Percentiles rank a stretch among this genome's conserved stretches.
phyloP scores from a whole-genome alignment of 2,329 filamentous ascomycete species.

The Botrytis pseudocinerea region DNA sequence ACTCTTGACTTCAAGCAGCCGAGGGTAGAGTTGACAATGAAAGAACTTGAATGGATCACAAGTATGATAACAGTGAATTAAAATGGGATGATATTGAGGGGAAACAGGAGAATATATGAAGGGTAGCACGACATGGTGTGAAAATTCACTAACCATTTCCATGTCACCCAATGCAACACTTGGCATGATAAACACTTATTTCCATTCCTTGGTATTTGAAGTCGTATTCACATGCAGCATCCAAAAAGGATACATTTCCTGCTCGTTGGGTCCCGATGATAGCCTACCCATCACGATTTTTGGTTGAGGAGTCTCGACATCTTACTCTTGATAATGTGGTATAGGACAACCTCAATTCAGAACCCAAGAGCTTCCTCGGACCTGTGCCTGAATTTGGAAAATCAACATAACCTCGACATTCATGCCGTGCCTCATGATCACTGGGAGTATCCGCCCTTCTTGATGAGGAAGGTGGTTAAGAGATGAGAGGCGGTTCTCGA shows the following conservation, averaged over 20 bases:
- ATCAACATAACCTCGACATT: not conserved
- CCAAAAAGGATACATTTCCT: not conserved
- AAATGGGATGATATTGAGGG: not conserved
- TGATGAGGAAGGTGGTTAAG: constrained; percentile 11
- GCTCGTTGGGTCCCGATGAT: not conserved
- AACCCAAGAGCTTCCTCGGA: not conserved
- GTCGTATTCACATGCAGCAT: not conserved
- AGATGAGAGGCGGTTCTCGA: not conserved
- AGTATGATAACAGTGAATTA: not conserved
- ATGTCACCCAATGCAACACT: not conserved
- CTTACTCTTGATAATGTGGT: not conserved
- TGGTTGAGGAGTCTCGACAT: not conserved
- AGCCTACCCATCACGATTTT: not conserved
- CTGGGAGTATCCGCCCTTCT: not conserved
- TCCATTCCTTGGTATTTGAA: not conserved
- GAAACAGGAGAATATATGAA: not conserved
- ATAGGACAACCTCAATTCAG: not conserved
- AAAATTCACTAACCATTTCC: not conserved
- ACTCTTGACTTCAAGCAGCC: not conserved
- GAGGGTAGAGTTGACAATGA: not conserved
- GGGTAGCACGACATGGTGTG: not conserved
- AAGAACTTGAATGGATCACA: not conserved
- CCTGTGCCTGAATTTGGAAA: constrained; percentile 1
- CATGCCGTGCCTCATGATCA: constrained; percentile 10
- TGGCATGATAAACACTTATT: not conserved